Conservation (phyloP, 495 filamentous ascomycete genomes). For the Astrocystis sublimbata region DNA sequence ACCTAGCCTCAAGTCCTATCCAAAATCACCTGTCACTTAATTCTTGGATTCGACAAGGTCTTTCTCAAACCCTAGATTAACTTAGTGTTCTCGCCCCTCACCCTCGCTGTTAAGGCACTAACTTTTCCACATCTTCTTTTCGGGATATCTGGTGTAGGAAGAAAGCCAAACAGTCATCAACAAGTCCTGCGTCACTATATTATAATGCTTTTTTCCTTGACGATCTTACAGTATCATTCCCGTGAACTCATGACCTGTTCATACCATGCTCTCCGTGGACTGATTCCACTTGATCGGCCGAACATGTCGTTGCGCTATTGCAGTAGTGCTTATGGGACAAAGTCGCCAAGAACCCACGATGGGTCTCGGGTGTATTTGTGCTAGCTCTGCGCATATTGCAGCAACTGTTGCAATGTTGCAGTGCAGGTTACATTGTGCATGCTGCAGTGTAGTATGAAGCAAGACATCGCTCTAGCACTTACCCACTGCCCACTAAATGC, state of each 20-base stretch:
- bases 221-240: too few relatives aligned
- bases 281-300: constrained; percentile 3
- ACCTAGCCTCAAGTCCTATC: too few relatives aligned
- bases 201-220: too few relatives aligned
- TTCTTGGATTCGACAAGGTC: too few relatives aligned
- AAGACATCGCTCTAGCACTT: neutral
- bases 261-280: constrained; percentile 1
- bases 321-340: constrained; percentile 14
- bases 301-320: constrained; percentile 1
- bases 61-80: too few relatives aligned
- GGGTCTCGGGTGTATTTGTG: neutral
- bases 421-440: constrained; percentile 5
- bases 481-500: neutral
- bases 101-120: too few relatives aligned
- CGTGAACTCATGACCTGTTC: neutral
- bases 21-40: too few relatives aligned
- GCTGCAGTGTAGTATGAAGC: neutral
- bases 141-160: too few relatives aligned
- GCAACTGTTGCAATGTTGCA: neutral
- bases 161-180: too few relatives aligned
- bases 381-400: neutral
- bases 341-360: constrained; percentile 6
- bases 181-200: too few relatives aligned
- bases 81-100: too few relatives aligned
- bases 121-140: too few relatives aligned